These are phyloP conservation scores for Fusarium proliferatum DNA, from an alignment of 2,329 filamentous ascomycete species.

Conservation along the genomic window DNA sequence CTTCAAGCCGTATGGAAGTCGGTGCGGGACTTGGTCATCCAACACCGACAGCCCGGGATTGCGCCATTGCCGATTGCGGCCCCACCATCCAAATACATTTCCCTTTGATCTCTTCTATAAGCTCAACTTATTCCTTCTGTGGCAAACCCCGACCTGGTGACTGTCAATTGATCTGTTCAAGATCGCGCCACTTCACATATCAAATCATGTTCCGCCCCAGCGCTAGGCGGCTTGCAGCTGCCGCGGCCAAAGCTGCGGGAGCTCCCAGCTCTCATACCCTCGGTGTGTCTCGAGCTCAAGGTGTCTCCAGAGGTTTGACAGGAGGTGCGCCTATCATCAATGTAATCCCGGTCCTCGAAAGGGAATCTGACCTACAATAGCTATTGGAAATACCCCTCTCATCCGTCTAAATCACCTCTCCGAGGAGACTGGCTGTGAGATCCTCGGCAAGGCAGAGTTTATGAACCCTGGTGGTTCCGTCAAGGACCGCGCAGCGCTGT, in stretches of 20 bases:
- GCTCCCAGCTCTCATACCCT: conserved; percentile 70
- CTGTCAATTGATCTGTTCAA: conserved; percentile 31
- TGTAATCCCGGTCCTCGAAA: neutral
- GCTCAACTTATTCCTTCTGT: conserved; percentile 11
- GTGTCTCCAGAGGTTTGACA: conserved; percentile 79
- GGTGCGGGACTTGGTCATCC: conserved; percentile 27
- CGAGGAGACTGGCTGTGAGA: conserved; percentile 89
- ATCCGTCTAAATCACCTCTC: conserved; percentile 91
- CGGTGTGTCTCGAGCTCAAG: conserved; percentile 82
- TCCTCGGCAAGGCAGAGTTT: conserved; percentile 98
- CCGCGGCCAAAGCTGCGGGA: conserved; percentile 58
- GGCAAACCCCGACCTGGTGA: conserved; percentile 2
- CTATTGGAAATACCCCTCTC: conserved; percentile 96
- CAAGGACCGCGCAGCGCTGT: conserved; percentile 96
- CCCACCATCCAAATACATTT: conserved; percentile 39
- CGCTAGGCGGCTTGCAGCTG: conserved; percentile 73
- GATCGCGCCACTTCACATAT: neutral
- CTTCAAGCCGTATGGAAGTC: conserved; percentile 37
- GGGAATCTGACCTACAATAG: conserved; percentile 56
- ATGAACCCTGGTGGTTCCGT: conserved; percentile 97
- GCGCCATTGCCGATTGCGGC: conserved; percentile 47
- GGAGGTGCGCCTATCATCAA: conserved; percentile 70
- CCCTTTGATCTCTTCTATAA: conserved; percentile 18
- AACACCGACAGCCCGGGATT: conserved; percentile 44
- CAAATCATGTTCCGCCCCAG: conserved; percentile 74